Evolutionary conservation across 306 rosid species (phyloP).

Genomic region (Pterocarpus santalinus): DNA sequence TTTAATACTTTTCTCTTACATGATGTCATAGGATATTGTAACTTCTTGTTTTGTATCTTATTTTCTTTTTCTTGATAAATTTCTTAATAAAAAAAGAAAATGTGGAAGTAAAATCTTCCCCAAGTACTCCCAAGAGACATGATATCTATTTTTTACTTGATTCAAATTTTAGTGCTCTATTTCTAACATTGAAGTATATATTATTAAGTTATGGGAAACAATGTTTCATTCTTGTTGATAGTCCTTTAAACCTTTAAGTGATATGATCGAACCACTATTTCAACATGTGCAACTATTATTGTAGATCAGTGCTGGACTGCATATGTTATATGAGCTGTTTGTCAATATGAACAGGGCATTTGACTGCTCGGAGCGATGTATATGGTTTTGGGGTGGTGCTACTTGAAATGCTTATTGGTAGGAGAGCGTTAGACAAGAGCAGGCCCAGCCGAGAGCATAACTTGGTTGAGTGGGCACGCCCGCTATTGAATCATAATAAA

Average conservation of each 20-base stretch:
- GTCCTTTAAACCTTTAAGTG: constrained; percentile 31
- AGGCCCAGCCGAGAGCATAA: constrained; percentile 93
- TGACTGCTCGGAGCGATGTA: constrained; percentile 93
- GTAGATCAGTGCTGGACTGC: constrained; percentile 1
- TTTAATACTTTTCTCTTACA: not conserved
- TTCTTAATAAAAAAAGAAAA: constrained; percentile 2
- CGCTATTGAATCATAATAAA: constrained; percentile 81
- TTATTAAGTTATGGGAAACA: not conserved
- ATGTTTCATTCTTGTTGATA: not conserved
- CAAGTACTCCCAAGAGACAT: not conserved
- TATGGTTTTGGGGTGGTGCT: constrained; percentile 95
- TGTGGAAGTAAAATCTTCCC: not conserved
- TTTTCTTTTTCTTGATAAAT: constrained; percentile 13
- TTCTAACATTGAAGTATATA: not conserved
- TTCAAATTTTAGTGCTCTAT: constrained; percentile 17
- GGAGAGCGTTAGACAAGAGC: constrained; percentile 91
- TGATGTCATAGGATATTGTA: not conserved
- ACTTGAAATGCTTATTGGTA: constrained; percentile 91
- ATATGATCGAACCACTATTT: constrained; percentile 19
- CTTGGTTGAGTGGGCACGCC: constrained; percentile 96
- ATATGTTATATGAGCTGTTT: constrained; percentile 41
- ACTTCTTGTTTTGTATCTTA: constrained; percentile 10
- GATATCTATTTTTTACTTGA: not conserved
- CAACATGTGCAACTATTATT: not conserved
- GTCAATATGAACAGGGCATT: constrained; percentile 73